Percentiles rank a stretch among this genome's conserved stretches.
Evolutionary conservation across 345 rosid genomes (phyloP).

Genomic region (Gossypium australe): DNA sequence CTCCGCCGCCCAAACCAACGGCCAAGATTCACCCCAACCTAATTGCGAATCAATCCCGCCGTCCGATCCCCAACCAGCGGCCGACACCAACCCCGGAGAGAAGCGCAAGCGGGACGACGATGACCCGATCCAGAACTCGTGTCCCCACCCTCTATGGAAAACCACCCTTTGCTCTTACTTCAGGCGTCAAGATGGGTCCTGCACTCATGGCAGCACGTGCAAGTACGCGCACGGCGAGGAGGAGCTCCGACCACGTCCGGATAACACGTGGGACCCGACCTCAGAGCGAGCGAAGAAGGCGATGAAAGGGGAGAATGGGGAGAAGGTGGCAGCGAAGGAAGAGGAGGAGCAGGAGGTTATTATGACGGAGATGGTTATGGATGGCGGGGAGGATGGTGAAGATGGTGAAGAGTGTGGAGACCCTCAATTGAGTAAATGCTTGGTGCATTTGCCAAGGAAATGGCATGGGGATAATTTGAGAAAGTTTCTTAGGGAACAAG

Average conservation of each 20-base stretch:
- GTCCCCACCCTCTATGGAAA: slow-evolving; percentile 44
- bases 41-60: slow-evolving; percentile 9
- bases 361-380: slow-evolving; percentile 59
- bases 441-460: slow-evolving; percentile 66
- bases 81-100: slow-evolving; percentile 28
- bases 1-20: slow-evolving; percentile 7
- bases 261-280: slow-evolving; percentile 93
- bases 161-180: slow-evolving; percentile 90
- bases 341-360: slow-evolving; percentile 34
- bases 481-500: slow-evolving; percentile 62
- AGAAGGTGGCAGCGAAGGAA: slow-evolving; percentile 19
- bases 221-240: slow-evolving; percentile 85
- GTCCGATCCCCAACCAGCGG: slow-evolving; percentile 22
- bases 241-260: slow-evolving; percentile 74
- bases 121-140: slow-evolving; percentile 16
- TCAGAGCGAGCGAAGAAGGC: slow-evolving; percentile 78
- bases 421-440: slow-evolving; percentile 57
- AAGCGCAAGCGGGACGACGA: slow-evolving; percentile 65
- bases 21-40: slow-evolving; percentile 17
- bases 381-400: slow-evolving; percentile 30
- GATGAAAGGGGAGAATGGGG: slow-evolving; percentile 26
- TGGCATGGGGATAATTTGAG: slow-evolving; percentile 60
- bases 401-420: slow-evolving; percentile 37
- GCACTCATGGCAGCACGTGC: slow-evolving; percentile 72
- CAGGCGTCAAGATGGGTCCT: slow-evolving; percentile 46